phyloP scores from a whole-genome alignment of 1,284 basidiomycete species.

The Phaffia rhodozyma region DNA sequence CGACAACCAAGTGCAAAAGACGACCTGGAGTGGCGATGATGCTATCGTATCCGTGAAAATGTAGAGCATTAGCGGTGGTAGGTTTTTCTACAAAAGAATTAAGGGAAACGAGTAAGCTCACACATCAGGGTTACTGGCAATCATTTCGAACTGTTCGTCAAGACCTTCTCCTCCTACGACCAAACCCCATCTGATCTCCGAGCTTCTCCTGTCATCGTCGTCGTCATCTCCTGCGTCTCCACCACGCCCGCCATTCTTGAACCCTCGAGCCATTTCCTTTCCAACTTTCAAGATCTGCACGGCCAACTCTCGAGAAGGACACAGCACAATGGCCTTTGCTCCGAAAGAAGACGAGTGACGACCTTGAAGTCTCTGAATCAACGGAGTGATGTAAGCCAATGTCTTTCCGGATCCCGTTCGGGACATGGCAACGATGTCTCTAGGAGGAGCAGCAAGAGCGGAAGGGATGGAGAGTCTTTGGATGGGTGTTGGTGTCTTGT shows the following conservation, averaged over 20 bases:
- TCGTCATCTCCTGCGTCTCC: conserved; percentile 51
- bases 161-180: conserved; percentile 91
- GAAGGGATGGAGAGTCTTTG: conserved; percentile 82
- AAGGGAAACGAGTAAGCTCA: conserved; percentile 40
- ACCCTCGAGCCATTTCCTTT: conserved; percentile 77
- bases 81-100: background rate
- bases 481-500: conserved; percentile 90
- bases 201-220: conserved; percentile 39
- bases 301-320: conserved; percentile 88
- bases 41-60: conserved; percentile 37
- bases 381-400: conserved; percentile 86
- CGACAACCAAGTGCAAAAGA: conserved; percentile 84
- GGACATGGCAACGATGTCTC: conserved; percentile 97
- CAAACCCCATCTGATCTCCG: conserved; percentile 77
- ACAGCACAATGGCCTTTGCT: conserved; percentile 73
- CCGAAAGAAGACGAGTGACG: conserved; percentile 70
- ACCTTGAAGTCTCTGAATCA: conserved; percentile 75
- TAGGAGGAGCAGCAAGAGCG: conserved; percentile 69
- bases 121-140: conserved; percentile 89
- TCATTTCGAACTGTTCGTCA: conserved; percentile 94
- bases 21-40: conserved; percentile 97
- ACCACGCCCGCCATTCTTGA: conserved; percentile 44
- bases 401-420: conserved; percentile 97
- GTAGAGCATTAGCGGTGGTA: conserved; percentile 15
- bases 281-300: conserved; percentile 89